Base-by-base conservation (phyloP, 805 yeast genomes). In the Sugiyamaella smithiae region DNA sequence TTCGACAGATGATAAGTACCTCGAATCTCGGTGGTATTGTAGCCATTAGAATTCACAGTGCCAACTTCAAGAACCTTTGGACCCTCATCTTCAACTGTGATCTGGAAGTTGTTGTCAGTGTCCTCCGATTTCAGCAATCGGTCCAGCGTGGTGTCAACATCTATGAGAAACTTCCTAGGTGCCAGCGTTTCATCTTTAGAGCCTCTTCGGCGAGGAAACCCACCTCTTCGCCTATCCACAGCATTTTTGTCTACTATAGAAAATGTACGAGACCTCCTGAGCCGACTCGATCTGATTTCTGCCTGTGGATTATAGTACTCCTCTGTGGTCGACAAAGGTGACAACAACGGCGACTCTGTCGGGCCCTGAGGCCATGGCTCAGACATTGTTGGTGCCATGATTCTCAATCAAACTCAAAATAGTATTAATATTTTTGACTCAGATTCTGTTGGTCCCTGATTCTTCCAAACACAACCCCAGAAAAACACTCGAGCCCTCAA, bases 1-100 rank as follows among this genome's bases (percentile, higher is more conserved):
- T 90, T 90, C 0, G 93, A 83, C 43, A 89, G 69, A 90, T 85
- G 85, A 62, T 89, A 89, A 0, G 96, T 89, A 2, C 97, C 97
- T 51, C 95, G 71, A 48, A 89, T 75, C 52, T 83, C 86, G 47
- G 77, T 77, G 57, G 78, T 82, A 32, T 79, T 82, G 68, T 68
- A 87, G 1, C 97, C 97, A 59, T 82, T 80, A 2, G 96, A 88
- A 62, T 86, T 85, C 31, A 83, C 88, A 1, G 97, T 88, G 6
- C 93, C 93, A 11, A 87, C 71, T 57, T 78, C 77, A 51, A 86
- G 69, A n/a, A 83, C 88, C 62, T 86, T 86, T 2, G 95, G 93
- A 1, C 95, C 95, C 2, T 79, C 78, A 61, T 87, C 95, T 58
- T 86, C 95, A 43, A 86, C 81, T 5, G 95, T 86, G 61, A 86